phyloP scores from a whole-genome alignment of 345 rosid species.

The Eucalyptus regnans region DNA sequence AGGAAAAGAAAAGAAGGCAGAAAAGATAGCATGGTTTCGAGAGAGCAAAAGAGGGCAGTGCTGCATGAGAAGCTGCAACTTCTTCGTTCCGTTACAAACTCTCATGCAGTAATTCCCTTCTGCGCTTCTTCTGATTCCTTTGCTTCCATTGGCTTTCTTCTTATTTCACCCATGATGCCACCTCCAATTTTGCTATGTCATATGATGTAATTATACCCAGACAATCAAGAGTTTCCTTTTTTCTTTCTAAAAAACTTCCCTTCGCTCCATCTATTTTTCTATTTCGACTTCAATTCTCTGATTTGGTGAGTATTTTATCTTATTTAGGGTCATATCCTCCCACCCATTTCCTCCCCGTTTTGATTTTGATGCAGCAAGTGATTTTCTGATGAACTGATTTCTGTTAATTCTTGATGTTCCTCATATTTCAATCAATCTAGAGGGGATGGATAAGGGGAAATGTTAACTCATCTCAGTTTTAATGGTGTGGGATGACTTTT shows the following conservation, averaged over 20 bases:
- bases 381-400: background rate
- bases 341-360: background rate
- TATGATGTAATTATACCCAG: background rate
- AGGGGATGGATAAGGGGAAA: background rate
- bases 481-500: background rate
- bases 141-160: background rate
- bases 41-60: conserved; percentile 43
- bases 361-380: background rate
- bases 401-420: background rate
- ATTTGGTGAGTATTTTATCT: background rate
- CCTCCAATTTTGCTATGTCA: background rate
- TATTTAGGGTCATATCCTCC: background rate
- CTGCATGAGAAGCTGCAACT: conserved; percentile 42
- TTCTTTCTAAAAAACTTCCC: background rate
- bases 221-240: background rate
- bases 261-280: background rate
- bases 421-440: background rate
- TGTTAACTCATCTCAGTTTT: background rate
- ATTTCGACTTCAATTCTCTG: background rate
- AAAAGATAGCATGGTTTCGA: conserved; percentile 22
- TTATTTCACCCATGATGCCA: background rate
- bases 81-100: conserved; percentile 39
- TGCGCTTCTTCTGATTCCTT: background rate
- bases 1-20: background rate
- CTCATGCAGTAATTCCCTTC: conserved; percentile 21